Base-by-base conservation (phyloP, 2,329 filamentous ascomycete species). In the Nemania bipapillata region DNA sequence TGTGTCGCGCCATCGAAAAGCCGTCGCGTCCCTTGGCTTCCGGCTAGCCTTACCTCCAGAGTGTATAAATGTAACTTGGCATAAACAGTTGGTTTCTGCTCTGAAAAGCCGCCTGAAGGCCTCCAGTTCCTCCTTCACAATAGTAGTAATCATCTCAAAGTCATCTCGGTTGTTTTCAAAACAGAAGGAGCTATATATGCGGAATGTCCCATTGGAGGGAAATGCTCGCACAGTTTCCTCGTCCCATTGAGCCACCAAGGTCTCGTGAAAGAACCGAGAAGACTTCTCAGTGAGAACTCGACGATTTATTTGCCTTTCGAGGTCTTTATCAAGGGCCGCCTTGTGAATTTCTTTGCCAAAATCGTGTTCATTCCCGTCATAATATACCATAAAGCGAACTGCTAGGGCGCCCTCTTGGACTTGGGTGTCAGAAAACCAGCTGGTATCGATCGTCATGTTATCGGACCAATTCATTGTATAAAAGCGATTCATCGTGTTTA, bases 1-100 rank as follows among this genome's bases (percentile, higher is more conserved):
- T 0, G 70, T 61, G 0, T 60, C 68, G 2, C 78, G 77, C 79
- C 79, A 81, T 6, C 59, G 70, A 56, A 76, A 81, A 0, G 79
- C 79, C 0, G 77, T 78, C 22, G 8, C 77, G 72, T 0, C 75
- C 75, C 2, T 72, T 30, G 52, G 6, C 20, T 24, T 57, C 9
- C 24, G 45, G 7, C 3, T 30, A 3, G 61, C 57, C 2, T 58
- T 4, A 12, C 66, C 62, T 7, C 66, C 66, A 1, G 40, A 6
- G 24, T 80, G 79, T 37, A 80, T 80, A 65, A 68, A 79, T 0
- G 76, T 72, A 0, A 77, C 73, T n/a, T 50, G 26, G 12, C 57
- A 65, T 2, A 77, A 4, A 52, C 40, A 45, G 20, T 45, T 45
- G 6, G 65, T n/a, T 52, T 77, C 74, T 0, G 54, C 53, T 32